Evolutionary conservation across 2,329 filamentous ascomycete genomes (phyloP).

Genomic region (Hypoxylon sp.): DNA sequence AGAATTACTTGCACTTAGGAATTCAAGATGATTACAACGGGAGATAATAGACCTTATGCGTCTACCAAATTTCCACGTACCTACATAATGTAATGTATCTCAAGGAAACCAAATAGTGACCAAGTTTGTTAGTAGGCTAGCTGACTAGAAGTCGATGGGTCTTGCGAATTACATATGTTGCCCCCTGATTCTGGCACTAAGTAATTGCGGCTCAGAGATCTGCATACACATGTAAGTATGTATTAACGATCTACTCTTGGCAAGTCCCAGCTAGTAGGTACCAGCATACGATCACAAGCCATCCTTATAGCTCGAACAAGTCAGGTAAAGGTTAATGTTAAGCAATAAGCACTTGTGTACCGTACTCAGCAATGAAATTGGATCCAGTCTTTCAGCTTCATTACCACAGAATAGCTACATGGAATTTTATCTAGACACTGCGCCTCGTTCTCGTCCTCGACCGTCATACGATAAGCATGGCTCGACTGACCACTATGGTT

Average conservation of each 20-base stretch:
- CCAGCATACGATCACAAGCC: slow-evolving; percentile 3
- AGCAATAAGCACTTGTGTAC: background rate
- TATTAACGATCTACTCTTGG: background rate
- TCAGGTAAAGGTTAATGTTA: slow-evolving; percentile 4
- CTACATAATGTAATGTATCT: background rate
- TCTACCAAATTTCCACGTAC: background rate
- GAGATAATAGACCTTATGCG: background rate
- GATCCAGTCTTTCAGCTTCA: slow-evolving; percentile 6
- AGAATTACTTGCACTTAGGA: slow-evolving; percentile 2
- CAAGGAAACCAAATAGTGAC: background rate
- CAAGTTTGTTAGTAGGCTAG: background rate
- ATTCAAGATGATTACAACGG: slow-evolving; percentile 1
- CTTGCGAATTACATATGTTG: background rate
- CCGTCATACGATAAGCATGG: slow-evolving; percentile 35
- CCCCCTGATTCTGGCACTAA: background rate
- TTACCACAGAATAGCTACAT: background rate
- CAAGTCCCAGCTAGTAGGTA: slow-evolving; percentile 9
- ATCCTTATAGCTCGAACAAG: slow-evolving; percentile 1
- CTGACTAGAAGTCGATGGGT: background rate
- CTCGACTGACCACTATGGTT: slow-evolving; percentile 33
- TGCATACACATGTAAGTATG: background rate
- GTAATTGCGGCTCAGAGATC: background rate
- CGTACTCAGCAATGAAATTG: slow-evolving; percentile 11
- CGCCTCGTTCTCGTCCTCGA: slow-evolving; percentile 11
- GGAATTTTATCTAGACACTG: background rate